Conservation (phyloP, 345 rosid genomes). For the Corchorus capsularis region DNA sequence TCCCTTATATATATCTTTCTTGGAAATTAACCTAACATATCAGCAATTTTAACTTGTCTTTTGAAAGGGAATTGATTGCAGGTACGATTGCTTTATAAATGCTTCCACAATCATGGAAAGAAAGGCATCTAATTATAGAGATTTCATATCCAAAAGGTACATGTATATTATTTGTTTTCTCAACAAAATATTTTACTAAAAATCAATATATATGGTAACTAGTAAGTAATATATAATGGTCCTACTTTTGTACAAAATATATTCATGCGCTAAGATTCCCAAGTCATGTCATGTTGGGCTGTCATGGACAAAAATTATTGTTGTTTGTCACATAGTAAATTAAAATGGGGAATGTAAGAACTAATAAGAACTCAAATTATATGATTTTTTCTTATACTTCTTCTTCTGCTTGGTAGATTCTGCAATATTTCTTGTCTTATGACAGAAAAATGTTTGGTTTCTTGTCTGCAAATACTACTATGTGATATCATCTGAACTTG, state of each 20-base stretch:
- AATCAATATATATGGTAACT: too few relatives aligned
- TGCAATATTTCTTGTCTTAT: too few relatives aligned
- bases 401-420: too few relatives aligned
- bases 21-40: too few relatives aligned
- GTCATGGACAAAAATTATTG: constrained; percentile 6
- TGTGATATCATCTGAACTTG: too few relatives aligned
- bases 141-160: background rate
- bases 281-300: constrained; percentile 21
- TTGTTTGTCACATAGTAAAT: constrained; percentile 9
- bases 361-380: too few relatives aligned
- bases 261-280: constrained; percentile 15
- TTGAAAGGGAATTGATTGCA: background rate
- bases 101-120: background rate
- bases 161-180: background rate
- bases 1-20: too few relatives aligned
- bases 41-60: too few relatives aligned
- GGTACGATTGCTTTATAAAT: background rate
- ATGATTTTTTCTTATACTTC: background rate
- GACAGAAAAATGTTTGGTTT: too few relatives aligned
- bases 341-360: background rate
- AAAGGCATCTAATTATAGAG: background rate
- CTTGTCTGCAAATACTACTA: too few relatives aligned
- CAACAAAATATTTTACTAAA: background rate
- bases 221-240: background rate
- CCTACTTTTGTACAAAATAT: constrained; percentile 12